Evolutionary conservation across 176 grass and related monocot genomes (phyloP), one percentile per base, ranked within the genome.

Genomic region (Ensete glaucum): DNA sequence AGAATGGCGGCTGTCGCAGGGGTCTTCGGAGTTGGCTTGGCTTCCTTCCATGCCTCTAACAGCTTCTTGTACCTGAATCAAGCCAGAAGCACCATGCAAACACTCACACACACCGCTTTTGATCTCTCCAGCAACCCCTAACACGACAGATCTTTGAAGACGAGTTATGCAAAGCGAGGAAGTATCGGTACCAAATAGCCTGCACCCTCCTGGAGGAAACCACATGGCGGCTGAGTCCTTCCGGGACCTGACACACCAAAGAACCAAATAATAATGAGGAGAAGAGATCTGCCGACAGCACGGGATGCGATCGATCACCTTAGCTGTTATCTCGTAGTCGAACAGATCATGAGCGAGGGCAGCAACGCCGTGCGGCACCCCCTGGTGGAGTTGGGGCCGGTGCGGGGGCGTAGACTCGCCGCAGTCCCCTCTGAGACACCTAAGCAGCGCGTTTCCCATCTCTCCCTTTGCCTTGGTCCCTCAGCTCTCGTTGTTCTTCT

Each of bases 321-420:
- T 56, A 71, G 76, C 85, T 9, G 82, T 15, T 34, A 58, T 57
- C 22, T 71, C 68, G 1, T 85, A 85, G 76, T 52, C 67, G 79
- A 74, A 5, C 54, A 80, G 76, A 58, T 87, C 82, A 48, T 43
- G 22, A n/a, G 60, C 21, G 7, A 79, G 60, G 54, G 64, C 60
- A 22, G 75, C 43, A 29, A 86, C 48, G 20, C 62, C 27, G n/a
- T 56, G 29, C 34, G 15, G 59, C 14, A 50, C 34, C 34, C 3
- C 34, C 4, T 43, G 34, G 34, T 43, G 4, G 34, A 4, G 4
- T 43, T 43, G 69, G 24, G 78, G 10, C 78, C 66, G 56, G 73
- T 86, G 71, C 63, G 65, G 71, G 20, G 48, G 74, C 19, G 71
- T 67, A 21, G 67, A 12, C 52, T 70, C 53, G 11, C 13, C 16